Base-by-base conservation (phyloP, 495 filamentous ascomycete genomes). In the Friedmanniomyces endolithicus region DNA sequence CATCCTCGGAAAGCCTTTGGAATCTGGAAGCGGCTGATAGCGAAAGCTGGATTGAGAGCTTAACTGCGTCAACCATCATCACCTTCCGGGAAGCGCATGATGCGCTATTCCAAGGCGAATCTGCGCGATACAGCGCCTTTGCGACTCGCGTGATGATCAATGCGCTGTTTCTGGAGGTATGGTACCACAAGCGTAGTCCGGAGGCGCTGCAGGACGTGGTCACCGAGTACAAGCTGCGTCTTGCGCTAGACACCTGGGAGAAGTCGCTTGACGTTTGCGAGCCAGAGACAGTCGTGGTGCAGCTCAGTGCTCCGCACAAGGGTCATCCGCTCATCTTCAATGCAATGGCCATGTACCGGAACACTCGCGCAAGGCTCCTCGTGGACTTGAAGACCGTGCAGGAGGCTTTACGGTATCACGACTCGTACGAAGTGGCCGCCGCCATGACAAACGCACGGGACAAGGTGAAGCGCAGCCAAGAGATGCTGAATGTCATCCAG, bases 271-370 rank as follows among this genome's bases (percentile, higher is more conserved):
- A 94, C 48, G 76, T 94, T 49, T 96, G 90, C 67, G 90, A 97
- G 72, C 82, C 90, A 4, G 92, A 98, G 67, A 85, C 80, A 4
- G 89, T 94, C 56, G 78, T 88, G 8, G 88, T 97, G 39, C 87
- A 88, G 39, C 80, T 97, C 55, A 94, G 86, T 65, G 89, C 90
- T 12, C 92, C 92, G 40, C 90, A 96, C 68, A 95, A 95, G 69
- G 88, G 90, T n/a, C 92, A 98, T 66, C 92, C 92, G 11, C 72
- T 98, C 48, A 89, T 98, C 66, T 98, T 98, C 80, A 98, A 98
- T 69, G 92, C 94, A 59, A 88, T 94, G 85, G 94, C 94, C 19
- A 85, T 96, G 73, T 96, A 88, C 71, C 86, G 92, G 62, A 95
- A 95, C 68, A 90, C 92, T 24, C 85, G 88, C 34, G 86, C 87